Evolutionary conservation across 106 monocot genomes (phyloP).

Genomic region (Amphibolis antarctica): DNA sequence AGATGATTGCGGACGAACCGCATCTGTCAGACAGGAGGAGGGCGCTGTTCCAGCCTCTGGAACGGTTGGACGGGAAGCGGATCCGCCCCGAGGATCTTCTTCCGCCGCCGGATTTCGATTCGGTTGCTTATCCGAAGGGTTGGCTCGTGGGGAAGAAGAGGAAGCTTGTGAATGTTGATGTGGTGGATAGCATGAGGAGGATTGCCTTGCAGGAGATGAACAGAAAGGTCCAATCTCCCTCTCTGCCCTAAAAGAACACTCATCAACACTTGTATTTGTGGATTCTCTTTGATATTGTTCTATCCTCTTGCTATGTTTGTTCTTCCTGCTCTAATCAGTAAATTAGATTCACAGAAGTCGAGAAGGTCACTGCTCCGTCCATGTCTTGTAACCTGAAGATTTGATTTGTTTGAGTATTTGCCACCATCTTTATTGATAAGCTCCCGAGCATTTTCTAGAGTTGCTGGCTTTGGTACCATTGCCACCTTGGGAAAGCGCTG

Average conservation of each 20-base stretch:
- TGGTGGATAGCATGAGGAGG: conserved; percentile 91
- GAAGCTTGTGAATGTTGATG: conserved; percentile 94
- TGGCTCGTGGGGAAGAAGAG: conserved; percentile 88
- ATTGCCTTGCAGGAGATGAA: conserved; percentile 94
- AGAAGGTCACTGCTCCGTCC: not conserved
- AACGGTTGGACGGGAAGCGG: conserved; percentile 18
- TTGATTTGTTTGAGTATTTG: too few species aligned
- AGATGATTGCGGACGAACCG: conserved; percentile 16
- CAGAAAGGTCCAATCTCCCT: conserved; percentile 59
- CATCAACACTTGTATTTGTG: not conserved
- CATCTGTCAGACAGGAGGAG: conserved; percentile 49
- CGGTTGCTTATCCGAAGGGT: conserved; percentile 61
- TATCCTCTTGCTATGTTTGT: not conserved
- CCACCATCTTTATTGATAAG: too few species aligned
- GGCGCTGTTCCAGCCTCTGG: conserved; percentile 78
- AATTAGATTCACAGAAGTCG: not conserved
- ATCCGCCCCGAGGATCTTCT: conserved; percentile 43
- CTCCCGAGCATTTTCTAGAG: too few species aligned
- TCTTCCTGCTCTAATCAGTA: not conserved
- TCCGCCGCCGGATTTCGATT: conserved; percentile 86
- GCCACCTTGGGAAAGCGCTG: too few species aligned
- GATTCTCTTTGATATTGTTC: not conserved
- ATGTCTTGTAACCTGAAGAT: too few species aligned
- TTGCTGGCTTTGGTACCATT: too few species aligned
- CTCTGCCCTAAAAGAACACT: not conserved